These are phyloP conservation scores for Pichia kudriavzevii DNA, from an alignment of 1,139 yeast species.

Conservation along the genomic window DNA sequence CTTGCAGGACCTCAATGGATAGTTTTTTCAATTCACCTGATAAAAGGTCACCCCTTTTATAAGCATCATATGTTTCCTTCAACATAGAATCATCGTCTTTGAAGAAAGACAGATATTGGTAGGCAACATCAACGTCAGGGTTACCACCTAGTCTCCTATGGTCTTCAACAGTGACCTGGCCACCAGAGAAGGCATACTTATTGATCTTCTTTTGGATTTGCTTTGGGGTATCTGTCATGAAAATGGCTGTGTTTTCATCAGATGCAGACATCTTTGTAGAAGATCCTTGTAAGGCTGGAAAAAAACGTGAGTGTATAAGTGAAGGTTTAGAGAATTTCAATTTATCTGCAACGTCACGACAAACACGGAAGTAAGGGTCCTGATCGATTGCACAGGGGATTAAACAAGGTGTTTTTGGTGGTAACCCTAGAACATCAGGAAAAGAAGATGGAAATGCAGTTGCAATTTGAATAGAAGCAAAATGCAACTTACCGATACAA, in stretches of 20 bases:
- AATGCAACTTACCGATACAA: slow-evolving; percentile 89
- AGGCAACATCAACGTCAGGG: slow-evolving; percentile 94
- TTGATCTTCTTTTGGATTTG: slow-evolving; percentile 92
- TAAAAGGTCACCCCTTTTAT: slow-evolving; percentile 73
- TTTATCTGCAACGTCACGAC: slow-evolving; percentile 95
- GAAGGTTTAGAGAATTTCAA: slow-evolving; percentile 88
- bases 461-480: slow-evolving; percentile 93
- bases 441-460: slow-evolving; percentile 93
- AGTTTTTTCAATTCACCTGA: slow-evolving; percentile 92
- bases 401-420: slow-evolving; percentile 84
- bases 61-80: slow-evolving; percentile 51
- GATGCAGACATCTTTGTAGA: slow-evolving; percentile 97
- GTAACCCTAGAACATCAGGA: slow-evolving; percentile 85
- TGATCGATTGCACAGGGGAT: slow-evolving; percentile 99
- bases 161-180: slow-evolving; percentile 78
- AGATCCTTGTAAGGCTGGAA: slow-evolving; percentile 98
- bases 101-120: slow-evolving; percentile 85
- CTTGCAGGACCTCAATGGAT: slow-evolving; percentile 74
- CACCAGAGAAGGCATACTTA: slow-evolving; percentile 96
- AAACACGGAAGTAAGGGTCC: slow-evolving; percentile 96
- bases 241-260: slow-evolving; percentile 71
- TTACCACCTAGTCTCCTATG: slow-evolving; percentile 88
- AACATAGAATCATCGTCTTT: slow-evolving; percentile 80
- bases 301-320: slow-evolving; percentile 86
- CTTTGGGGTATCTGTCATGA: slow-evolving; percentile 90